Percentiles rank a stretch among this genome's conserved stretches.
phyloP scores from a whole-genome alignment of 768 basidiomycete genomes.

The Collybiopsis luxurians region DNA sequence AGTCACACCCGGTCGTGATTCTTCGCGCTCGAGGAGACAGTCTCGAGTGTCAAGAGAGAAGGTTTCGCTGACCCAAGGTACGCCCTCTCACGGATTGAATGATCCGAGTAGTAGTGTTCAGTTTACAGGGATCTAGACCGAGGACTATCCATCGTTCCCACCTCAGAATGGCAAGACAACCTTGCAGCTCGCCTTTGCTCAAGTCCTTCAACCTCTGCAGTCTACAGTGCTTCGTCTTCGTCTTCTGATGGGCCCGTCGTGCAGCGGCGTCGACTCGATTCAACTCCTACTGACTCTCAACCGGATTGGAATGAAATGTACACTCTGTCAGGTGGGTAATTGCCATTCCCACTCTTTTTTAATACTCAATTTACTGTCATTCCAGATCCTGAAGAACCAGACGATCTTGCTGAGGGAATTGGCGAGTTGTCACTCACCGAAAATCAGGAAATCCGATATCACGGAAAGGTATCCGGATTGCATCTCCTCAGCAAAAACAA shows the following conservation, averaged over 20 bases:
- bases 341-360: constrained; percentile 17
- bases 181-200: constrained; percentile 52
- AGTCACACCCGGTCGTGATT: constrained; percentile 42
- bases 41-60: constrained; percentile 78
- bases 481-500: constrained; percentile 67
- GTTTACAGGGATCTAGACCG: constrained; percentile 38
- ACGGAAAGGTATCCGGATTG: constrained; percentile 74
- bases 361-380: constrained; percentile 26
- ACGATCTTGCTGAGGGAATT: constrained; percentile 53
- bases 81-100: constrained; percentile 2
- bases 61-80: constrained; percentile 69
- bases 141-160: constrained; percentile 60
- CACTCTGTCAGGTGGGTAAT: constrained; percentile 39
- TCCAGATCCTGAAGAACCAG: constrained; percentile 34
- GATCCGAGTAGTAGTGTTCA: not conserved
- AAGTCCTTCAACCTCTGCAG: constrained; percentile 15
- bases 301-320: constrained; percentile 63
- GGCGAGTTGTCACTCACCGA: constrained; percentile 76
- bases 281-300: constrained; percentile 20
- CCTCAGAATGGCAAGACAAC: constrained; percentile 77
- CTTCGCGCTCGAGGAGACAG: constrained; percentile 64
- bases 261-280: constrained; percentile 48
- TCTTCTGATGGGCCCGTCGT: constrained; percentile 31
- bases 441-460: constrained; percentile 82
- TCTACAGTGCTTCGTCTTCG: constrained; percentile 7